phyloP scores from a whole-genome alignment of 176 grass and related monocot species.

The Areca catechu region DNA sequence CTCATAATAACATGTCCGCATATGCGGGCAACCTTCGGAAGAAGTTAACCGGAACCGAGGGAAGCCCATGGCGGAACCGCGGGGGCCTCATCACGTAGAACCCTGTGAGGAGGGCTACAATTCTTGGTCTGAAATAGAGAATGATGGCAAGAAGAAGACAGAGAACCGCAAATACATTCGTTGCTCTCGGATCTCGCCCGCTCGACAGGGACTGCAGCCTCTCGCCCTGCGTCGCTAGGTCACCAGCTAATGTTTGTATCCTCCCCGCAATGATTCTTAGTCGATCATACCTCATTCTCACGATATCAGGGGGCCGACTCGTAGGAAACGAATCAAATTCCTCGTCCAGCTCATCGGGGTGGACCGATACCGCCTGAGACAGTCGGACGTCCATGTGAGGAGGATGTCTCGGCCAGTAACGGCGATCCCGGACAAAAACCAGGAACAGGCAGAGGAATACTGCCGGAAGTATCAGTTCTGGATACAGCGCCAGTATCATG shows the following conservation, averaged over 20 bases:
- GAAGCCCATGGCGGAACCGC: conserved; percentile 63
- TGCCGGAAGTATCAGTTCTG: conserved; percentile 90
- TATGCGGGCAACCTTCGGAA: conserved; percentile 50
- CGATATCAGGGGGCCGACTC: conserved; percentile 44
- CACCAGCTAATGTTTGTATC: conserved; percentile 79
- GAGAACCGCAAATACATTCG: conserved; percentile 53
- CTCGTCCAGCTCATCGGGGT: conserved; percentile 80
- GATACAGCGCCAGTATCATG: conserved; percentile 81
- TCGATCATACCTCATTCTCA: conserved; percentile 74
- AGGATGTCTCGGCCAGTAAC: conserved; percentile 46
- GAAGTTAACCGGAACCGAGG: conserved; percentile 70
- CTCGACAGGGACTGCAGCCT: conserved; percentile 57
- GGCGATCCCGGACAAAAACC: conserved; percentile 75
- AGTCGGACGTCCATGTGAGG: conserved; percentile 84
- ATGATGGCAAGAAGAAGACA: conserved; percentile 58
- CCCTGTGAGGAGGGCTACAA: conserved; percentile 59
- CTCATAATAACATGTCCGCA: too few species aligned
- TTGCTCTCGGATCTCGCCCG: conserved; percentile 79
- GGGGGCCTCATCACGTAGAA: conserved; percentile 73
- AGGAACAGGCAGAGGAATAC: conserved; percentile 95
- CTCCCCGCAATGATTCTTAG: conserved; percentile 62
- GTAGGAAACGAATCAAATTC: conserved; percentile 96
- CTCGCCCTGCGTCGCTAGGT: conserved; percentile 96
- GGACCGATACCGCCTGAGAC: conserved; percentile 61
- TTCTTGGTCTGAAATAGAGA: conserved; percentile 67